phyloP scores from a whole-genome alignment of 2,329 filamentous ascomycete genomes.

The Diplocarpon rosae region DNA sequence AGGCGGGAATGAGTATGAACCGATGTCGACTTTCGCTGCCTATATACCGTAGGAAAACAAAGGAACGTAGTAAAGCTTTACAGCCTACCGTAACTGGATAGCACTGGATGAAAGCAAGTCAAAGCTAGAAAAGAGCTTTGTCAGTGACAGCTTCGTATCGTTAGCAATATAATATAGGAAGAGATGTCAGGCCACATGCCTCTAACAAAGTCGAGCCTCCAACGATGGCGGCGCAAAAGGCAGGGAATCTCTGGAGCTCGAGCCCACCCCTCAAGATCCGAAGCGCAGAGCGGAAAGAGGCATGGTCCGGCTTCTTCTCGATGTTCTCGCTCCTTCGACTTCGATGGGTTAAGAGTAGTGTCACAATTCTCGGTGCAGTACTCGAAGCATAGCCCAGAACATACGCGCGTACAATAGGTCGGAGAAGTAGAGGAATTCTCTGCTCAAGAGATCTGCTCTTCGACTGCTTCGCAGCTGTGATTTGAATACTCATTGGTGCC shows the following conservation, averaged over 20 bases:
- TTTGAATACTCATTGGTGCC: slow-evolving; percentile 6
- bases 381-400: slow-evolving; percentile 48
- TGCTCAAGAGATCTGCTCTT: slow-evolving; percentile 22
- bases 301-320: slow-evolving; percentile 21
- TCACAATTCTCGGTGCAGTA: slow-evolving; percentile 45
- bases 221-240: slow-evolving; percentile 50
- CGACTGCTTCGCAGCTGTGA: not conserved
- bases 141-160: no score
- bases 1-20: no score
- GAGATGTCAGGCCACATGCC: slow-evolving; percentile 30
- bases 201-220: slow-evolving; percentile 52
- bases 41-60: no score
- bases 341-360: slow-evolving; percentile 40
- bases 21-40: no score
- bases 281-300: slow-evolving; percentile 25
- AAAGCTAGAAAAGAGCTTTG: no score
- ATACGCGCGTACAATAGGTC: slow-evolving; percentile 48
- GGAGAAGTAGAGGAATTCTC: slow-evolving; percentile 37
- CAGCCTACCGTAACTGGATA: no score
- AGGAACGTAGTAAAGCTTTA: no score
- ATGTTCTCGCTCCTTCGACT: slow-evolving; percentile 24
- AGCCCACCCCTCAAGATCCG: slow-evolving; percentile 40
- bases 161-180: not conserved
- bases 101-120: no score
- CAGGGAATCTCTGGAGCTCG: slow-evolving; percentile 45